These are phyloP conservation scores for Hypoxylon fuscum DNA, from an alignment of 495 filamentous ascomycete genomes.

Conservation along the genomic window DNA sequence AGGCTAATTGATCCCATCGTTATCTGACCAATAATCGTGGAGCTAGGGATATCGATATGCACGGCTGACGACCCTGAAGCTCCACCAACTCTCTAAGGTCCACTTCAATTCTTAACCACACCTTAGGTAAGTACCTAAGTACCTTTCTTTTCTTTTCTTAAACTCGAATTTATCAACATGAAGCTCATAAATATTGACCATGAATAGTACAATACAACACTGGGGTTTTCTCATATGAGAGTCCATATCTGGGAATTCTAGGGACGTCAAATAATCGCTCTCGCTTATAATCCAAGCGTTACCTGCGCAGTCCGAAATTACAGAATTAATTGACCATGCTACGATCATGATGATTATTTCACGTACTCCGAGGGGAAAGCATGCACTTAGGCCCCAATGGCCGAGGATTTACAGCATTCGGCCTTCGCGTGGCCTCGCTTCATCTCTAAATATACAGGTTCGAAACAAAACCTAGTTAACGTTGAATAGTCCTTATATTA, in stretches of 20 bases:
- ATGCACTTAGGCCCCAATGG: constrained; percentile 10
- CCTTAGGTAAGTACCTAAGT: constrained; percentile 15
- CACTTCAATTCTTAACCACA: neutral
- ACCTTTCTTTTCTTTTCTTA: no score
- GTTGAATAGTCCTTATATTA: constrained; percentile 1
- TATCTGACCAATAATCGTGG: constrained; percentile 16
- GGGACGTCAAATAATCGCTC: no score
- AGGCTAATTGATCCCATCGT: constrained; percentile 13
- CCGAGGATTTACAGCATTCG: constrained; percentile 3
- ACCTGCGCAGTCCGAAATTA: neutral
- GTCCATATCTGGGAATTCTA: neutral
- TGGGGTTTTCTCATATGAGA: neutral
- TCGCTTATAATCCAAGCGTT: no score
- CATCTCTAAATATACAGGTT: constrained; percentile 18
- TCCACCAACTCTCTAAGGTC: neutral
- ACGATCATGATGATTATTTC: constrained; percentile 31
- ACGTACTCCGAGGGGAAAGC: constrained; percentile 21
- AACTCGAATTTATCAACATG: neutral
- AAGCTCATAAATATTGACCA: neutral
- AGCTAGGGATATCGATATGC: neutral
- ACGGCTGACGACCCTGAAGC: constrained; percentile 10
- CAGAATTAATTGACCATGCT: constrained; percentile 11
- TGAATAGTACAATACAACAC: neutral
- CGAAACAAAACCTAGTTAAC: constrained; percentile 1
- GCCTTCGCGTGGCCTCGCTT: constrained; percentile 11